These are phyloP conservation scores for Citrus trifoliata DNA, from an alignment of 345 rosid species.

Conservation along the genomic window DNA sequence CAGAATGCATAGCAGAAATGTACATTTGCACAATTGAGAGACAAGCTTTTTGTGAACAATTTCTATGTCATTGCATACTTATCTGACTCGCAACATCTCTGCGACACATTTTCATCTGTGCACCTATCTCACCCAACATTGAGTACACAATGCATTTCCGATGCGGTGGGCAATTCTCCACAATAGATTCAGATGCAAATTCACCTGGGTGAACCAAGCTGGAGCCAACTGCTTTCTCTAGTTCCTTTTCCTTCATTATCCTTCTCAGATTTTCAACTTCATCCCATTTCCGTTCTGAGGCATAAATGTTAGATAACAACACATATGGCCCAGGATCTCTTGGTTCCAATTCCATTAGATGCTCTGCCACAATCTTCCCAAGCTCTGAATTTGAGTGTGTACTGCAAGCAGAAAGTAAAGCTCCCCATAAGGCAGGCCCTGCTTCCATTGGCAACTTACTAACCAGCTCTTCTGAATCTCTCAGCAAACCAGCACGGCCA, in stretches of 20 bases:
- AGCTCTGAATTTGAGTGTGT: conserved; percentile 29
- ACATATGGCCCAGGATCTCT: conserved; percentile 44
- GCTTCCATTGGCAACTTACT: conserved; percentile 23
- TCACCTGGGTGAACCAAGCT: conserved; percentile 18
- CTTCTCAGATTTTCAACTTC: conserved; percentile 47
- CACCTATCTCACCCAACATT: conserved; percentile 50
- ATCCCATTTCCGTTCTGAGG: conserved; percentile 52
- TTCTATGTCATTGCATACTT: not conserved
- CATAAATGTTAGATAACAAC: conserved; percentile 47
- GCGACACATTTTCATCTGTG: conserved; percentile 27
- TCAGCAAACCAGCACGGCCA: conserved; percentile 41
- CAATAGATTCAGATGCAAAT: not conserved
- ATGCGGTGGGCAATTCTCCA: conserved; percentile 18
- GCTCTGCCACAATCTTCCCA: conserved; percentile 49
- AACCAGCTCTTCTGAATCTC: conserved; percentile 35
- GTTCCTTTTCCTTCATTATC: conserved; percentile 36
- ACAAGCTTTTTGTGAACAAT: not conserved
- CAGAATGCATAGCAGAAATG: not conserved
- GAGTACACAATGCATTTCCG: conserved; percentile 34
- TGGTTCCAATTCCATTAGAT: conserved; percentile 44
- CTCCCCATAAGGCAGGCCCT: conserved; percentile 32
- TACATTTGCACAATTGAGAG: not conserved
- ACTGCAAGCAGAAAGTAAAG: conserved; percentile 41
- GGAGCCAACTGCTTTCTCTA: conserved; percentile 22
- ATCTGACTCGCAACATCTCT: not conserved